phyloP scores from a whole-genome alignment of 768 basidiomycete genomes.

The Russula brevipes region DNA sequence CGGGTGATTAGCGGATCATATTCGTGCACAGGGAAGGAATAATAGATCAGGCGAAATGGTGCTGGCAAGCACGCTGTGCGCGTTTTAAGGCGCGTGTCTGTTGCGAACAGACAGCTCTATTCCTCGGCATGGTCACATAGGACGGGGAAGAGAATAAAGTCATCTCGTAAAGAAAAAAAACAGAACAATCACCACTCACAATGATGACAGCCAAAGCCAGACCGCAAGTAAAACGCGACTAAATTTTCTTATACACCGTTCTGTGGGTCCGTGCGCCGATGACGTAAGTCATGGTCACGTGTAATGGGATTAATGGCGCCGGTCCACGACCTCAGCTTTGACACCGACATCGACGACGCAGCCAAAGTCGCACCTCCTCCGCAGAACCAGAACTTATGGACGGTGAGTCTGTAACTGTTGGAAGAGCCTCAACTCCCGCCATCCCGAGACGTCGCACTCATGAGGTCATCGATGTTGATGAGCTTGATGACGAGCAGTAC shows the following conservation, averaged over 20 bases:
- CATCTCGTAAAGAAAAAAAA: slow-evolving; percentile 39
- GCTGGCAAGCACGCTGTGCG: slow-evolving; percentile 83
- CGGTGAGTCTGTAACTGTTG: neutral
- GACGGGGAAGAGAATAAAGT: slow-evolving; percentile 89
- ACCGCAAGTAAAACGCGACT: too few species aligned
- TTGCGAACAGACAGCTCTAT: slow-evolving; percentile 77
- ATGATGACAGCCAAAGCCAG: neutral
- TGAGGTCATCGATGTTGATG: slow-evolving; percentile 45
- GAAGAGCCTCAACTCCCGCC: neutral
- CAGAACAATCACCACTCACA: neutral
- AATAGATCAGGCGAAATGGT: slow-evolving; percentile 70
- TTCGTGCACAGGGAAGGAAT: neutral
- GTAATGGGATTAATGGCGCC: neutral
- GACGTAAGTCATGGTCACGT: slow-evolving; percentile 11
- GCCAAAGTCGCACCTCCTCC: neutral
- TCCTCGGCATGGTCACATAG: slow-evolving; percentile 85
- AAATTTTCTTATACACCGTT: neutral
- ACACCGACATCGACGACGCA: slow-evolving; percentile 9
- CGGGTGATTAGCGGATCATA: neutral
- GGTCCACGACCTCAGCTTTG: neutral
- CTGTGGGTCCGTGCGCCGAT: slow-evolving; percentile 20
- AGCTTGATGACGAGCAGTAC: slow-evolving; percentile 35
- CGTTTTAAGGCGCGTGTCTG: slow-evolving; percentile 54
- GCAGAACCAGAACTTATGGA: neutral
- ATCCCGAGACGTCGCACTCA: slow-evolving; percentile 24